phyloP scores from a whole-genome alignment of 371 early-diverging fungal genomes.

The Mortierella sp. region DNA sequence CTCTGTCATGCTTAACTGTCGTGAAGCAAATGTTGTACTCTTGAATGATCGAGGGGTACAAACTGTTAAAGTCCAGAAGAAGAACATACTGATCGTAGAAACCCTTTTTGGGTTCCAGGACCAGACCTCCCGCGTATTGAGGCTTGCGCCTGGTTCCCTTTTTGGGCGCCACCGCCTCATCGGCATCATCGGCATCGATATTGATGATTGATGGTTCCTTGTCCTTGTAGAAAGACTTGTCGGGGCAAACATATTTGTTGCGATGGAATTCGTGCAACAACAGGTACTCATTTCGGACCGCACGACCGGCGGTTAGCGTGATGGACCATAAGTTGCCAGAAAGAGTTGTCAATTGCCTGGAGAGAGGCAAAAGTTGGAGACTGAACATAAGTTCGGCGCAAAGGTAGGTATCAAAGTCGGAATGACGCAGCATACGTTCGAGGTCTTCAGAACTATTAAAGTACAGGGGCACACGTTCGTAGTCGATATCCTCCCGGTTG shows the following conservation, averaged over 20 bases:
- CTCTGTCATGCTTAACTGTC: conserved; percentile 82
- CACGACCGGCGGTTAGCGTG: conserved; percentile 94
- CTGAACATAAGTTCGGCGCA: conserved; percentile 88
- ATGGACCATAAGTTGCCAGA: conserved; percentile 96
- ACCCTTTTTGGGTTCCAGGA: conserved; percentile 98
- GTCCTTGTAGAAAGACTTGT: conserved; percentile 68
- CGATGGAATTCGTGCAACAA: conserved; percentile 98
- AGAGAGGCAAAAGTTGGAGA: conserved; percentile 93
- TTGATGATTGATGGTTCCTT: conserved; percentile 14
- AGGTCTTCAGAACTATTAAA: conserved; percentile 76
- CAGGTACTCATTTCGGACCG: conserved; percentile 99
- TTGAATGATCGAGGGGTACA: conserved; percentile 99
- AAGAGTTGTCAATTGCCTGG: conserved; percentile 93
- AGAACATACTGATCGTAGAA: conserved; percentile 98
- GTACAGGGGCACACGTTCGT: conserved; percentile 80
- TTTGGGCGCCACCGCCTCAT: conserved; percentile 56
- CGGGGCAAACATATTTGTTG: conserved; percentile 93
- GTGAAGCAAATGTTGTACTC: conserved; percentile 99
- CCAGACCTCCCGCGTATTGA: conserved; percentile 98
- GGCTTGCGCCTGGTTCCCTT: conserved; percentile 85
- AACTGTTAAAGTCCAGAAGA: conserved; percentile 99
- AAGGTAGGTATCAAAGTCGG: conserved; percentile 90
- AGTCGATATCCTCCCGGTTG: conserved; percentile 90
- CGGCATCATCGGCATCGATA: conserved; percentile 45
- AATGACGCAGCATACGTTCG: conserved; percentile 82